Evolutionary conservation across 495 filamentous ascomycete species (phyloP).

Genomic region (Tuber magnatum): DNA sequence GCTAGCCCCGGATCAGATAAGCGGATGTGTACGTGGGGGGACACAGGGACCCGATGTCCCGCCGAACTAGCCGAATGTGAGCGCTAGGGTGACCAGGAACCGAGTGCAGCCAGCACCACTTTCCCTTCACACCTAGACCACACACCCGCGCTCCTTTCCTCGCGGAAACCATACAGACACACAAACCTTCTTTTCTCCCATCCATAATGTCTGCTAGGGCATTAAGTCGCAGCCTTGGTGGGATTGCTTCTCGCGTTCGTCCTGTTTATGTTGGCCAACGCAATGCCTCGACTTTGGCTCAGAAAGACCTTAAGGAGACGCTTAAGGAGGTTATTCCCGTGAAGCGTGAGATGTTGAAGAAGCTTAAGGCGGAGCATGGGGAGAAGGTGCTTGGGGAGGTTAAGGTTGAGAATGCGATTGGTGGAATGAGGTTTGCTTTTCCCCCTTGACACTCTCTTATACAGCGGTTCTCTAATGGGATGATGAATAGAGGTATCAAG

Average conservation of each 20-base stretch:
- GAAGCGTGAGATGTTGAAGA: conserved; percentile 85
- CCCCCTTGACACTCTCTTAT: neutral
- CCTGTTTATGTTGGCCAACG: conserved; percentile 39
- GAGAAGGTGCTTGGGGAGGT: conserved; percentile 80
- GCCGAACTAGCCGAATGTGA: neutral
- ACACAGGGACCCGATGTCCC: neutral
- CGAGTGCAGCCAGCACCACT: neutral
- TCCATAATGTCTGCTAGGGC: neutral
- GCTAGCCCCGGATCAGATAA: conserved; percentile 27
- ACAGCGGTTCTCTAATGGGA: conserved; percentile 21
- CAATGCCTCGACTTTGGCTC: conserved; percentile 60
- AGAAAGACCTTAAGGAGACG: conserved; percentile 80
- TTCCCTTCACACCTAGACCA: neutral
- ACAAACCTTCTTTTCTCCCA: conserved; percentile 4
- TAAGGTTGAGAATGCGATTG: conserved; percentile 86
- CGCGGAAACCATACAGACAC: neutral
- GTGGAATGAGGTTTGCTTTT: conserved; percentile 72
- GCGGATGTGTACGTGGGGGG: neutral
- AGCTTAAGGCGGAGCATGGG: conserved; percentile 72
- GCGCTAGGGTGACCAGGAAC: neutral
- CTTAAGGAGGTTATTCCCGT: conserved; percentile 76
- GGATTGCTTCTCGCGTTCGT: conserved; percentile 13
- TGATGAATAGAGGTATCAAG: conserved; percentile 62
- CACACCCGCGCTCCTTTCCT: neutral
- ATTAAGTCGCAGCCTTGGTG: neutral